Evolutionary conservation across 768 basidiomycete species (phyloP), one percentile per base, ranked within the genome.

Genomic region (Auricularia sp.): DNA sequence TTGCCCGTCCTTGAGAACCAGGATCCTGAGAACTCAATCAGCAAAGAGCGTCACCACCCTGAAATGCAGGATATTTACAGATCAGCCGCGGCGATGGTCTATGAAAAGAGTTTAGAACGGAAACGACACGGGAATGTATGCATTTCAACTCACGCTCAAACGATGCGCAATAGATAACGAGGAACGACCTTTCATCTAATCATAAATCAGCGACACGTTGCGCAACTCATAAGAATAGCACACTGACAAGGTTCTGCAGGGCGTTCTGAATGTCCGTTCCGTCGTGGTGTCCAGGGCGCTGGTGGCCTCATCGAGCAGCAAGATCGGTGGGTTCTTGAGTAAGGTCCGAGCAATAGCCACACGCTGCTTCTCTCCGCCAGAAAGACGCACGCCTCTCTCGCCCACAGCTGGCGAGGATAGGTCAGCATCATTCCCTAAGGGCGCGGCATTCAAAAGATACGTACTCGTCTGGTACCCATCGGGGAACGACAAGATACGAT

Each of bases 201-300:
- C 8, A 16, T 18, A 23, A 10, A 61, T 36, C n/a, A 67, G 34
- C 65, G 47, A 65, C 61, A 29, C 3, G n/a, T 39, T 21, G 42
- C 33, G 16, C 34, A 53, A 53, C 51, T 62, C 16, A 39, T 5
- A 23, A 23, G 42, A 36, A 34, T 11, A 21, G 23, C 56, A 11
- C 18, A 62, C 69, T 65, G 63, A 88, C 83, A 23, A 94, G 80
- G 67, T 89, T 87, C 66, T 88, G 86, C n/a, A 95, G 78, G 7
- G 91, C 90, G 66, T 87, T 87, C 73, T 94, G 90, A 64, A 96
- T 93, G 69, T 91, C 90, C 90, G 87, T 73, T 96, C 93, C 0
- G 93, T 94, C 10, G 87, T 86, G 1, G 93, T 94, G 74, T 97
- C 93, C 66, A 97, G 76, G 12, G 93, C 92, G 67, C 88, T 88